phyloP scores from a whole-genome alignment of 352 stramenopile species.

The Thraustotheca clavata region DNA sequence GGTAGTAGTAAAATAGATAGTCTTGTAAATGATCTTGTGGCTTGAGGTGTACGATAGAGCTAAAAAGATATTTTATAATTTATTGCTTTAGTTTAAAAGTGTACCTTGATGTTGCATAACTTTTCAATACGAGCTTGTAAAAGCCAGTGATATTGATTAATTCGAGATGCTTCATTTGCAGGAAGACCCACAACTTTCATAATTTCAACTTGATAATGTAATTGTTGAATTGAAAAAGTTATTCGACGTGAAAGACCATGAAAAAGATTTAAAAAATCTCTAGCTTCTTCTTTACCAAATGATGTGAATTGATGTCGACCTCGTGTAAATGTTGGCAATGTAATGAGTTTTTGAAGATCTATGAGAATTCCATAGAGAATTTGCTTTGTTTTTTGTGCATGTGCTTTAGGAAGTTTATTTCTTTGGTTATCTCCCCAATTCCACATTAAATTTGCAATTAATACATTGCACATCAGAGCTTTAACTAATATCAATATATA shows the following conservation, averaged over 20 bases:
- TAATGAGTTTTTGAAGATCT: conserved; percentile 36
- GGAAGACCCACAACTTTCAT: conserved; percentile 64
- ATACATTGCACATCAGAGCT: conserved; percentile 57
- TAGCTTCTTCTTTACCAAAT: conserved; percentile 35
- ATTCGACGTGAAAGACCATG: conserved; percentile 47
- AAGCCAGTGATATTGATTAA: conserved; percentile 85
- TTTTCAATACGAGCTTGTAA: conserved; percentile 72
- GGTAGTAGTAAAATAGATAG: conserved; percentile 77
- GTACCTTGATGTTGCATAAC: conserved; percentile 69
- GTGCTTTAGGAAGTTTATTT: conserved; percentile 37
- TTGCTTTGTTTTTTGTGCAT: conserved; percentile 46
- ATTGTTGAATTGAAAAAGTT: conserved; percentile 37
- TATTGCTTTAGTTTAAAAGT: background rate
- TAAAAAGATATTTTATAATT: background rate
- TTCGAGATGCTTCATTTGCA: conserved; percentile 75
- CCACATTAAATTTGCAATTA: conserved; percentile 68
- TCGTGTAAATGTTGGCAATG: conserved; percentile 59
- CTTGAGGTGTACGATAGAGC: conserved; percentile 81
- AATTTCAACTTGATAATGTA: conserved; percentile 70
- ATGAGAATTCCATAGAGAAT: conserved; percentile 39
- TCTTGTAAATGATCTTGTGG: conserved; percentile 73
- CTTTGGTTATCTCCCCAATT: conserved; percentile 71
- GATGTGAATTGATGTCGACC: conserved; percentile 64
- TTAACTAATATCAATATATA: conserved; percentile 29
- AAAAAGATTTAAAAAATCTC: conserved; percentile 31